Percentiles rank a stretch among this genome's conserved stretches.
phyloP scores from a whole-genome alignment of 768 basidiomycete genomes.

The Boletus vinaceobasis region DNA sequence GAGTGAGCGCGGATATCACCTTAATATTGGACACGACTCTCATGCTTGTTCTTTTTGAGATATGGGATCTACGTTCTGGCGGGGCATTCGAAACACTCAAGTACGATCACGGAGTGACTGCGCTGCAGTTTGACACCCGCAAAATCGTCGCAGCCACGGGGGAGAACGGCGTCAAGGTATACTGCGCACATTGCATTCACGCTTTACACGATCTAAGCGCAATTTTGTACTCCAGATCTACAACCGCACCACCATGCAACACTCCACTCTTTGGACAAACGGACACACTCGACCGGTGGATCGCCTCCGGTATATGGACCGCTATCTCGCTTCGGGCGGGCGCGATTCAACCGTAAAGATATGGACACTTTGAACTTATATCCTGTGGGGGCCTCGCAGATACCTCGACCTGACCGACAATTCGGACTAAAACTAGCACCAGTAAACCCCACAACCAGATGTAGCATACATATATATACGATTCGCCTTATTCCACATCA shows the following conservation, averaged over 20 bases:
- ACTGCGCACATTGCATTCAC: constrained; percentile 6
- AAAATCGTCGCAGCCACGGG: constrained; percentile 92
- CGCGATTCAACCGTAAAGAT: constrained; percentile 85
- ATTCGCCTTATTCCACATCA: constrained; percentile 6
- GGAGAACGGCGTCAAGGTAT: constrained; percentile 89
- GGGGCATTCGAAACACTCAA: constrained; percentile 83
- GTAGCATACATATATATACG: constrained; percentile 26
- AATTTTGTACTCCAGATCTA: constrained; percentile 59
- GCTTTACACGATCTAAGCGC: neutral
- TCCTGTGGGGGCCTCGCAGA: constrained; percentile 3
- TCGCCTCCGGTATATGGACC: constrained; percentile 91
- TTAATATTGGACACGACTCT: neutral
- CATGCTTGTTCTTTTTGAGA: constrained; percentile 41
- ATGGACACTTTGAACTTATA: constrained; percentile 73
- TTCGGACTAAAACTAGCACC: constrained; percentile 19
- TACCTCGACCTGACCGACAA: constrained; percentile 15
- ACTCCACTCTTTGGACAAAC: constrained; percentile 79
- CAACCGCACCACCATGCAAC: constrained; percentile 90
- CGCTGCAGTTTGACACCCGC: constrained; percentile 90
- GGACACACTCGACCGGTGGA: constrained; percentile 92
- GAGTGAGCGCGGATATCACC: constrained; percentile 47
- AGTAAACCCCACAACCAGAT: constrained; percentile 19
- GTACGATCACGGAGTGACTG: constrained; percentile 88
- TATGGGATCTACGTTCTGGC: constrained; percentile 96
- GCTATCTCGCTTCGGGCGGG: constrained; percentile 88